Evolutionary conservation across 768 basidiomycete genomes (phyloP).

Genomic region (Hygrocybe coccinea): DNA sequence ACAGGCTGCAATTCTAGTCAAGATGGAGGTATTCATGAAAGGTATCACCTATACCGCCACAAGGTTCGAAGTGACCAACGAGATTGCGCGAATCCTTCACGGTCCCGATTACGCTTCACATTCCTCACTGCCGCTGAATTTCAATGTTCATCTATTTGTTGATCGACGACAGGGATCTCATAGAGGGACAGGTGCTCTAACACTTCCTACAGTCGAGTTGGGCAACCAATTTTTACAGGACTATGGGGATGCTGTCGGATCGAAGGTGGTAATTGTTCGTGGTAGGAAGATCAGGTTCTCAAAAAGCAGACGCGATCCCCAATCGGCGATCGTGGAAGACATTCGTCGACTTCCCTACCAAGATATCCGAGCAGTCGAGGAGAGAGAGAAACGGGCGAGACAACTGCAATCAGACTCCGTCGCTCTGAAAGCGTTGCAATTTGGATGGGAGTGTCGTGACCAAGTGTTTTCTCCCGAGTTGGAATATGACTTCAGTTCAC

Average conservation of each 20-base stretch:
- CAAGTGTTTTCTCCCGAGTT: conserved; percentile 54
- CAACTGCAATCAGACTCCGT: conserved; percentile 29
- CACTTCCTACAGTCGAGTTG: conserved; percentile 39
- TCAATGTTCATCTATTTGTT: conserved; percentile 47
- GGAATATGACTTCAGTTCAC: conserved; percentile 30
- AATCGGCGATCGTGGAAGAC: conserved; percentile 35
- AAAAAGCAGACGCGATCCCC: conserved; percentile 23
- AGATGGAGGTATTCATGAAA: conserved; percentile 40
- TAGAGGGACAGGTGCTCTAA: conserved; percentile 42
- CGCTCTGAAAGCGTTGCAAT: conserved; percentile 42
- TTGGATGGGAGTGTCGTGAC: conserved; percentile 62
- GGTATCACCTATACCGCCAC: conserved; percentile 31
- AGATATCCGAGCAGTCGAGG: conserved; percentile 35
- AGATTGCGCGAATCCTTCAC: conserved; percentile 47
- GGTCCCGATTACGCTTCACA: conserved; percentile 31
- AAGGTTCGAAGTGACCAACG: conserved; percentile 27
- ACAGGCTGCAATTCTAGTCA: conserved; percentile 3
- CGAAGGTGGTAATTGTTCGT: conserved; percentile 23
- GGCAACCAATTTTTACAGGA: conserved; percentile 41
- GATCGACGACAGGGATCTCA: conserved; percentile 31
- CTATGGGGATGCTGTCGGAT: conserved; percentile 28
- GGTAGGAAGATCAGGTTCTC: conserved; percentile 33
- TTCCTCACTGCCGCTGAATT: conserved; percentile 41
- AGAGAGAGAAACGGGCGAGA: conserved; percentile 29
- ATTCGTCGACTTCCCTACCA: conserved; percentile 38